Percentiles rank a stretch among this genome's conserved stretches.
phyloP scores from a whole-genome alignment of 805 yeast genomes.

The Metschnikowia drakensbergensis region DNA sequence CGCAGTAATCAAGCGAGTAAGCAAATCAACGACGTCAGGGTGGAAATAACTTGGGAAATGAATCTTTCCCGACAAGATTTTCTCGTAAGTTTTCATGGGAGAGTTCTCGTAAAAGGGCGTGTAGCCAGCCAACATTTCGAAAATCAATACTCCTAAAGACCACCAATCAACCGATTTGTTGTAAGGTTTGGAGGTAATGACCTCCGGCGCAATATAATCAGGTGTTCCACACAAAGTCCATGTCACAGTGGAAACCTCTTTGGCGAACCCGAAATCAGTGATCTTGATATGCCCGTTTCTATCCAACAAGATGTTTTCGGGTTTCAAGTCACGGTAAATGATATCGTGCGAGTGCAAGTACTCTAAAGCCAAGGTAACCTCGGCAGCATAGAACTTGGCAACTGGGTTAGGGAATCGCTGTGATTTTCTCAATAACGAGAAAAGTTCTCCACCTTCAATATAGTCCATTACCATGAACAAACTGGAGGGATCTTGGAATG shows the following conservation, averaged over 20 bases:
- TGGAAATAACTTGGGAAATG: conserved; percentile 53
- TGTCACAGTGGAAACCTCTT: conserved; percentile 56
- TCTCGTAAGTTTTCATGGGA: conserved; percentile 62
- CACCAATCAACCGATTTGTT: conserved; percentile 65
- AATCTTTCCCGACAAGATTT: conserved; percentile 51
- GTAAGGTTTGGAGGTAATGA: conserved; percentile 60
- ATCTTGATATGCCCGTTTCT: conserved; percentile 58
- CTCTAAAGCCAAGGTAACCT: conserved; percentile 55
- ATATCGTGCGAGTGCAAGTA: conserved; percentile 57
- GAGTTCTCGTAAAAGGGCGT: conserved; percentile 62
- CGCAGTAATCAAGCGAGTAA: conserved; percentile 48
- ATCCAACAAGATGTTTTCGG: conserved; percentile 56
- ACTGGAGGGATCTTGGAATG: conserved; percentile 54
- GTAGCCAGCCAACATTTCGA: conserved; percentile 59
- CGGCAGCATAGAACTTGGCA: conserved; percentile 62
- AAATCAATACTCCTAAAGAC: conserved; percentile 58
- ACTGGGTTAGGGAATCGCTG: conserved; percentile 61
- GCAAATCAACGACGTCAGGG: conserved; percentile 49
- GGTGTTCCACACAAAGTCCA: conserved; percentile 65
- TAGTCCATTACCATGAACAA: conserved; percentile 63
- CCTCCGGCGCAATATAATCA: conserved; percentile 63
- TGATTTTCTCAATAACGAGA: conserved; percentile 52
- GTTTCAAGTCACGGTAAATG: conserved; percentile 58
- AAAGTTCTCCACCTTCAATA: conserved; percentile 62
- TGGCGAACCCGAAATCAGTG: conserved; percentile 62